Base-by-base conservation (phyloP, 2,329 filamentous ascomycete species). In the Sarocladiaceae sp. region DNA sequence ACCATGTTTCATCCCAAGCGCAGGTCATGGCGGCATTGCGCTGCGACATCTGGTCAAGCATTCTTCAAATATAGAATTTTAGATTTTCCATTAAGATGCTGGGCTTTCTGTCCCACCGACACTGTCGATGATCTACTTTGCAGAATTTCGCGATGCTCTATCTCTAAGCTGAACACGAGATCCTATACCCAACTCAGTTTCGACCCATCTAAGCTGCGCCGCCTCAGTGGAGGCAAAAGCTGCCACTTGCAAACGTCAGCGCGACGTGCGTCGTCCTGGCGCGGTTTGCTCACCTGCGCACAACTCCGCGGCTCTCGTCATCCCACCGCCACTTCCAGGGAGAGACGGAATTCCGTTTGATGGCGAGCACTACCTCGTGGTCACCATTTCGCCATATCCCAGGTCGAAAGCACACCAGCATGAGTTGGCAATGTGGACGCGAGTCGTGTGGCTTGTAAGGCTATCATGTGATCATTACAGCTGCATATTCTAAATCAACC, bases 1-100 rank as follows among this genome's bases (percentile, higher is more conserved):
- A 25, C 17, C 44, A 31, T 33, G 44, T 48, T 48, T 48, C 44
- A 48, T 48, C 44, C 40, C 44, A 48, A 29, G 44, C 44, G 10
- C 26, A 48, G 26, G 25, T 48, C 26, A 25, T 23, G 17, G 37
- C 37, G 37, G 37, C 12, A 22, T 6, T 25, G 10, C 22, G 18
- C 18, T 42, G 33, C 15, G 33, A 36, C 6, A 36, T 17, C 33
- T 17, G 33, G 18, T 36, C 33, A 7, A n/a, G 33, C 12, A 7
- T 6, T 36, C 6, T 12, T 8, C 7, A n/a, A n/a, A 36, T 12
- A 36, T 36, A n/a, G 33, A 17, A n/a, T n/a, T 36, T 36, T 7
- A 8, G 15, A 7, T 5, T 10, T n/a, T 17, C 7, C 12, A 36
- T 36, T 12, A 12, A 36, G 15, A 10, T n/a, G n/a, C n/a, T n/a